phyloP scores from a whole-genome alignment of 1,139 yeast species.

The Sporopachydermia cereana region DNA sequence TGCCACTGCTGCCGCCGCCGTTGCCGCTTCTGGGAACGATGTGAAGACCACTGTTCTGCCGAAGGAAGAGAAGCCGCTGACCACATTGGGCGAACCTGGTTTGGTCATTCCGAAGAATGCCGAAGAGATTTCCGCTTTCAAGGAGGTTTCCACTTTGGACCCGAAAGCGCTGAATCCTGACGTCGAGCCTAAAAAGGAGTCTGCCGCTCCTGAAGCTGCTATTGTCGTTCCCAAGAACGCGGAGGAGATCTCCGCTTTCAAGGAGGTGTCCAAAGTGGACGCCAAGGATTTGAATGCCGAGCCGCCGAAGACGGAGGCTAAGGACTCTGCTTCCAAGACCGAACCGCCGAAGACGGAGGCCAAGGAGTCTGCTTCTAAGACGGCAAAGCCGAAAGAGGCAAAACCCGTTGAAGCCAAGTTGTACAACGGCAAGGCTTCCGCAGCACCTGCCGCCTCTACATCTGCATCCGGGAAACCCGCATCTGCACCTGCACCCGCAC shows the following conservation, averaged over 20 bases:
- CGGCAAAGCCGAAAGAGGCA: slow-evolving; percentile 27
- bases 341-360: slow-evolving; percentile 17
- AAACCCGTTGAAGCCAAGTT: neutral
- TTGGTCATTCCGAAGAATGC: slow-evolving; percentile 13
- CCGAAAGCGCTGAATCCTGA: slow-evolving; percentile 3
- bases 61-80: slow-evolving; percentile 31
- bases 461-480: neutral
- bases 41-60: slow-evolving; percentile 41
- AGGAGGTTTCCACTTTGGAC: slow-evolving; percentile 7
- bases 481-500: neutral
- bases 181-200: neutral
- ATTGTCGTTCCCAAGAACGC: slow-evolving; percentile 32
- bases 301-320: slow-evolving; percentile 3
- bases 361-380: slow-evolving; percentile 18
- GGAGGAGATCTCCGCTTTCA: slow-evolving; percentile 33
- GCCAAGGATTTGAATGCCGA: slow-evolving; percentile 33
- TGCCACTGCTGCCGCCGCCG: slow-evolving; percentile 9
- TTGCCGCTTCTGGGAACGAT: slow-evolving; percentile 13
- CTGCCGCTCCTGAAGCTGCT: slow-evolving; percentile 40
- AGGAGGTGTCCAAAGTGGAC: slow-evolving; percentile 31
- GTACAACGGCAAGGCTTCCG: neutral
- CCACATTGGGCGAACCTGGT: slow-evolving; percentile 21
- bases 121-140: slow-evolving; percentile 10
- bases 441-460: neutral
- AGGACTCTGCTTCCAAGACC: slow-evolving; percentile 10